Base-by-base conservation (phyloP, 2,329 filamentous ascomycete genomes). In the Penicillium sp. region DNA sequence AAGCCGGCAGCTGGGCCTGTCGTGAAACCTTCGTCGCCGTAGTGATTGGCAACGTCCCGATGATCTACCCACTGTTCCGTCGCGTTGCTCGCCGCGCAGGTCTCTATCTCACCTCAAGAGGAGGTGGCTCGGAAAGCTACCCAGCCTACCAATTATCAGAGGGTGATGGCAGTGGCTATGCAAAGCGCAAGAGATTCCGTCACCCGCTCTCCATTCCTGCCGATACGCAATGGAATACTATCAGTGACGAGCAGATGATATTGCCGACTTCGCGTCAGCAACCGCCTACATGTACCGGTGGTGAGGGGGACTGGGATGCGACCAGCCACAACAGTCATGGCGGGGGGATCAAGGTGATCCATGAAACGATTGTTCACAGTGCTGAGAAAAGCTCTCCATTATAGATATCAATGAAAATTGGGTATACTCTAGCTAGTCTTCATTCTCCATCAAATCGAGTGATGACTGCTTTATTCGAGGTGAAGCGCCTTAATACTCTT, bases 11-110 rank as follows among this genome's bases (percentile, higher is more conserved):
- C 65, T 81, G 78, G 78, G 76, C 77, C 53, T 74, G 73, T 37
- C 77, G 78, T 54, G 78, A 80, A 63, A 78, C 78, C 37, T 80
- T 80, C 50, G 74, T 80, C 50, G 77, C 77, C 14, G 75, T 80
- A 11, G 60, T 79, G 22, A 75, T 80, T 56, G 71, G 71, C 53
- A 80, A 81, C 62, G 49, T 74, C 5, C 78, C 78, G 2, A 77
- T 80, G 70, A 75, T 80, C 54, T 78, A 78, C 60, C 75, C 73
- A 0, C 58, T 74, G 10, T 27, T 74, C 36, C 72, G 72, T 2
- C 68, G 71, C 1, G 33, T 67, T 1, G 66, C 66, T 9, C 67
- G 60, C 9, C 68, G 66, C 16, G 69, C 70, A 0, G 70, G 71
- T 6, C 18, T 67, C 13, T 72, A 70, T 47, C 58, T 73, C 6